These are phyloP conservation scores for Pilasporangium apinafurcum DNA, from an alignment of 352 stramenopile species.

Conservation along the genomic window DNA sequence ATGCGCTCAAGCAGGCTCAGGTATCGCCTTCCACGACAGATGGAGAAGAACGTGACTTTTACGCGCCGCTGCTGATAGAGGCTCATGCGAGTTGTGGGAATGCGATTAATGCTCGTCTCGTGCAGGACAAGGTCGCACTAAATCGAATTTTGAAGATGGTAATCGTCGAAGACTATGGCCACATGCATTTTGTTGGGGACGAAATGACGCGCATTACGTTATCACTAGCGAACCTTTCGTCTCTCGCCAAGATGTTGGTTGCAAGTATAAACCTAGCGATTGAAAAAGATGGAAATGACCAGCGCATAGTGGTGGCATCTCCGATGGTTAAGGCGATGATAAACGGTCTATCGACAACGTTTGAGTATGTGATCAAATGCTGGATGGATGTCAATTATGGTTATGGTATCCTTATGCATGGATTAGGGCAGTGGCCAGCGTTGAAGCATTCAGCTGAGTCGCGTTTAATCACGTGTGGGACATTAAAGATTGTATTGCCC, in stretches of 20 bases:
- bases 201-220: conserved; percentile 46
- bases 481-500: conserved; percentile 3
- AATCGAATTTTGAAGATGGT: conserved; percentile 59
- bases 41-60: conserved; percentile 27
- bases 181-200: conserved; percentile 54
- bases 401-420: conserved; percentile 43
- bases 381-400: conserved; percentile 42
- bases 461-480: conserved; percentile 1
- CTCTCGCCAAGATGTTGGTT: conserved; percentile 45
- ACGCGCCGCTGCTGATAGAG: conserved; percentile 63
- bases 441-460: not conserved
- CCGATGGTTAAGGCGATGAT: conserved; percentile 53
- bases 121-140: conserved; percentile 70
- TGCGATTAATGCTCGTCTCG: conserved; percentile 39
- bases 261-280: conserved; percentile 31
- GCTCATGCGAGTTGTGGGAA: conserved; percentile 53
- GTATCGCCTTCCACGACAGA: conserved; percentile 7
- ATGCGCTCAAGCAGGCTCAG: conserved; percentile 58
- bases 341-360: conserved; percentile 27
- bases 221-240: conserved; percentile 55
- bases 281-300: conserved; percentile 12
- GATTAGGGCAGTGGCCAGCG: conserved; percentile 22
- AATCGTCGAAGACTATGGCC: conserved; percentile 47
- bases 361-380: conserved; percentile 38
- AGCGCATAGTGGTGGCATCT: conserved; percentile 10